Conservation (phyloP, 2,329 filamentous ascomycete genomes). For the Escovopsis sp. region DNA sequence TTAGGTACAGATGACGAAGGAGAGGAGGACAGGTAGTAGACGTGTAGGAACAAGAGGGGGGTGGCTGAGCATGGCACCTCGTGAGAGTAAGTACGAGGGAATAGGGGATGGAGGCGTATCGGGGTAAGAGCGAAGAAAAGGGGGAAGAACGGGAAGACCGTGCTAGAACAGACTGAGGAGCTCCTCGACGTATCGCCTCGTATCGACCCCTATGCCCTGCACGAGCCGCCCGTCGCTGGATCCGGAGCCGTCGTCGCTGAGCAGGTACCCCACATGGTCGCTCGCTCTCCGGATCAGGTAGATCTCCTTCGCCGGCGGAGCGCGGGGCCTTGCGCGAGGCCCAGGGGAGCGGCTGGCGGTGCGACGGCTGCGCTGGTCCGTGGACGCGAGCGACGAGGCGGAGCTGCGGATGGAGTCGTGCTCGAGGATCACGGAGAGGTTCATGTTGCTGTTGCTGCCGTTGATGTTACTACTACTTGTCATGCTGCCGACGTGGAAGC, state of each 20-base stretch:
- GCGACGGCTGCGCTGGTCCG: background rate
- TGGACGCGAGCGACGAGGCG: conserved; percentile 6
- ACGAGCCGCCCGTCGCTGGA: conserved; percentile 41
- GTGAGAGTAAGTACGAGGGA: no score
- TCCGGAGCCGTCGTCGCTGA: conserved; percentile 21
- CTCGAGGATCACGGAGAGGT: conserved; percentile 14
- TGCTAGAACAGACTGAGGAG: conserved; percentile 42
- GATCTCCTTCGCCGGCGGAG: conserved; percentile 36
- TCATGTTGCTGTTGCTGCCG: background rate
- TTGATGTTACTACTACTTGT: background rate
- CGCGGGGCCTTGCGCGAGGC: background rate
- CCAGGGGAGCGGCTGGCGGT: background rate
- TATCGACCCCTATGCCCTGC: conserved; percentile 64
- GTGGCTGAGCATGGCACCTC: no score
- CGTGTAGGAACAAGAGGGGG: no score
- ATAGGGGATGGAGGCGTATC: no score
- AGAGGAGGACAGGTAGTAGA: no score
- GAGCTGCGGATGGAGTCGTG: conserved; percentile 8
- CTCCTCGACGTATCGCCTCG: conserved; percentile 58
- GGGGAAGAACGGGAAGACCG: background rate
- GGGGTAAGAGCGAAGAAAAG: no score
- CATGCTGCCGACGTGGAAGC: background rate
- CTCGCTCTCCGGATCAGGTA: conserved; percentile 45
- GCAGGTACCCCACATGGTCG: conserved; percentile 30
- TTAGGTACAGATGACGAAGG: no score